phyloP scores from a whole-genome alignment of 768 basidiomycete species.

The Leccinum boreale region DNA sequence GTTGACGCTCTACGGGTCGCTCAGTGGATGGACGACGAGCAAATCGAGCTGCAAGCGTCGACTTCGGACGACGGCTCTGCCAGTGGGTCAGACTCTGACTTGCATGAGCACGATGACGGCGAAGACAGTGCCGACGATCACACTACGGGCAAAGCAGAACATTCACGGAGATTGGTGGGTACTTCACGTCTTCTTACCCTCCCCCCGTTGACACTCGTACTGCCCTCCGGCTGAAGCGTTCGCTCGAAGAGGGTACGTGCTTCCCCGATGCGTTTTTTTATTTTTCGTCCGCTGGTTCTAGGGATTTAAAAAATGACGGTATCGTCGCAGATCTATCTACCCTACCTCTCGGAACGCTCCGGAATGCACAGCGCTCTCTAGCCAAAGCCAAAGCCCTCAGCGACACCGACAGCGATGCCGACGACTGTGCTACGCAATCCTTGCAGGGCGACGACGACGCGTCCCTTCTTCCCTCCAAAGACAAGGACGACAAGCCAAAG shows the following conservation, averaged over 20 bases:
- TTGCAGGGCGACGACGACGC: constrained; percentile 11
- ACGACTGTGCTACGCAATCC: constrained; percentile 1
- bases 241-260: constrained; percentile 27
- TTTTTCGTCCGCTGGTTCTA: background rate
- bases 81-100: constrained; percentile 14
- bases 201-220: background rate
- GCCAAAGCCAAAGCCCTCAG: constrained; percentile 38
- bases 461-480: constrained; percentile 11
- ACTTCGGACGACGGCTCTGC: background rate
- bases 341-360: constrained; percentile 61
- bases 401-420: constrained; percentile 21
- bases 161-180: constrained; percentile 19
- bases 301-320: background rate
- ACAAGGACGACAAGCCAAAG: constrained; percentile 23
- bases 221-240: constrained; percentile 15
- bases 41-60: constrained; percentile 27
- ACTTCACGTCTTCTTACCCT: background rate
- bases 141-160: background rate
- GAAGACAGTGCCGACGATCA: background rate
- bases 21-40: constrained; percentile 57
- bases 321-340: constrained; percentile 47
- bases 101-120: constrained; percentile 11
- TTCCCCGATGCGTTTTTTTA: background rate
- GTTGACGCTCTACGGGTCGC: constrained; percentile 53
- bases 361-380: constrained; percentile 60